Conservation (phyloP, 169 alveolate genomes). For the Cryptosporidium andersoni region DNA sequence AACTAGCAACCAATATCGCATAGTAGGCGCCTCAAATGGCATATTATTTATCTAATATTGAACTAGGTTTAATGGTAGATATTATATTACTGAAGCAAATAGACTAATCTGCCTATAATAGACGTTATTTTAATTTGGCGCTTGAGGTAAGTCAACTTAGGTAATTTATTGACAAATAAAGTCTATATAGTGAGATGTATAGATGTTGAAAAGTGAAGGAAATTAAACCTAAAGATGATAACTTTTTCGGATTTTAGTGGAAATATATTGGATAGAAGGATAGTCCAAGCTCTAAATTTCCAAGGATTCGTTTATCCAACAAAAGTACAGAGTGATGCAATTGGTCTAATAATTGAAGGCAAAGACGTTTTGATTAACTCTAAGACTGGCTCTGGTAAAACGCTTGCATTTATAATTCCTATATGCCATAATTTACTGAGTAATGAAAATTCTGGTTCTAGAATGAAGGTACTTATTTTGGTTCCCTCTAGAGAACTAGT, state of each 20-base stretch:
- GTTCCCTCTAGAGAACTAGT: slow-evolving; percentile 63
- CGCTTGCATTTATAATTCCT: slow-evolving; percentile 65
- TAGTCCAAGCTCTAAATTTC: slow-evolving; percentile 40
- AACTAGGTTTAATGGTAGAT: too few relatives aligned
- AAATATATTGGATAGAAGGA: slow-evolving; percentile 45
- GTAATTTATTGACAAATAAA: neutral
- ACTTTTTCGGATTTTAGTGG: slow-evolving; percentile 51
- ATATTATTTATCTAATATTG: too few relatives aligned
- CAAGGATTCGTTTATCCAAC: slow-evolving; percentile 27
- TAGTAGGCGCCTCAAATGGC: too few relatives aligned
- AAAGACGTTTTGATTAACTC: slow-evolving; percentile 47
- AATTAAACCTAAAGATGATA: neutral
- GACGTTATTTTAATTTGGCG: too few relatives aligned
- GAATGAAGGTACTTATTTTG: slow-evolving; percentile 20
- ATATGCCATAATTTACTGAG: slow-evolving; percentile 49
- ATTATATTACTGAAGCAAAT: too few relatives aligned
- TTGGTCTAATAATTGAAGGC: slow-evolving; percentile 44
- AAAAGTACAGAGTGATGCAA: slow-evolving; percentile 34
- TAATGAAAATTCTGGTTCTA: slow-evolving; percentile 7
- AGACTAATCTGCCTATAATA: too few relatives aligned
- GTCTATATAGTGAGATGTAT: too few relatives aligned
- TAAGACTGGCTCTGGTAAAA: slow-evolving; percentile 60
- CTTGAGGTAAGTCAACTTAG: too few relatives aligned
- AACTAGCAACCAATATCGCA: too few relatives aligned
- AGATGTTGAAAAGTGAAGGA: neutral